Percentiles rank a stretch among this genome's conserved stretches.
Evolutionary conservation across 352 stramenopile species (phyloP).

Genomic region (Phytopythium ostracodes): DNA sequence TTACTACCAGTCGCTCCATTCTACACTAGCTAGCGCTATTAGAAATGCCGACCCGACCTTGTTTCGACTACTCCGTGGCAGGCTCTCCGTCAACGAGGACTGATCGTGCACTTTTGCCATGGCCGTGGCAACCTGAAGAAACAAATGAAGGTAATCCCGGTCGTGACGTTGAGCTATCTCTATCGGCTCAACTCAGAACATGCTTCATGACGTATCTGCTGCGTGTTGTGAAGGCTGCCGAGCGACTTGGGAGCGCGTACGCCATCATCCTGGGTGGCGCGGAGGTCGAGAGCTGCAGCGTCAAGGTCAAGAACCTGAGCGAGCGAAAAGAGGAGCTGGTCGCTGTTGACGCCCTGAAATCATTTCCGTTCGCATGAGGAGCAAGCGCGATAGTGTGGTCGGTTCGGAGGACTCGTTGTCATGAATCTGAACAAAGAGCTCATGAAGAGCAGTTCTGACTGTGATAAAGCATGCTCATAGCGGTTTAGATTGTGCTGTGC

Average conservation of each 20-base stretch:
- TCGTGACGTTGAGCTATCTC: not conserved
- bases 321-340: constrained; percentile 53
- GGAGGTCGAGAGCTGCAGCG: constrained; percentile 52
- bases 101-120: constrained; percentile 83
- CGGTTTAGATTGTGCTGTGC: not conserved
- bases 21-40: not conserved
- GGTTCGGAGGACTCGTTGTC: not conserved
- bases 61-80: not conserved
- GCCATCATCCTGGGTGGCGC: constrained; percentile 72
- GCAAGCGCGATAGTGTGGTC: too few species aligned
- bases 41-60: not conserved
- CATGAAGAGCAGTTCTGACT: not conserved
- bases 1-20: too few species aligned
- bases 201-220: constrained; percentile 1
- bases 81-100: constrained; percentile 43
- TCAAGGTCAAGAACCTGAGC: constrained; percentile 78
- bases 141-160: constrained; percentile 72
- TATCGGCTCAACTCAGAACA: too few species aligned
- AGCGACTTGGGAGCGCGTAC: constrained; percentile 59
- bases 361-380: constrained; percentile 28
- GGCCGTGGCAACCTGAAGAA: constrained; percentile 81
- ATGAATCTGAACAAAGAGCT: too few species aligned
- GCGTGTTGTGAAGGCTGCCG: constrained; percentile 38
- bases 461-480: not conserved
- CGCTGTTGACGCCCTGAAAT: constrained; percentile 21